These are phyloP conservation scores for Cucurbita ficifolia DNA, from an alignment of 306 rosid species.

Conservation along the genomic window DNA sequence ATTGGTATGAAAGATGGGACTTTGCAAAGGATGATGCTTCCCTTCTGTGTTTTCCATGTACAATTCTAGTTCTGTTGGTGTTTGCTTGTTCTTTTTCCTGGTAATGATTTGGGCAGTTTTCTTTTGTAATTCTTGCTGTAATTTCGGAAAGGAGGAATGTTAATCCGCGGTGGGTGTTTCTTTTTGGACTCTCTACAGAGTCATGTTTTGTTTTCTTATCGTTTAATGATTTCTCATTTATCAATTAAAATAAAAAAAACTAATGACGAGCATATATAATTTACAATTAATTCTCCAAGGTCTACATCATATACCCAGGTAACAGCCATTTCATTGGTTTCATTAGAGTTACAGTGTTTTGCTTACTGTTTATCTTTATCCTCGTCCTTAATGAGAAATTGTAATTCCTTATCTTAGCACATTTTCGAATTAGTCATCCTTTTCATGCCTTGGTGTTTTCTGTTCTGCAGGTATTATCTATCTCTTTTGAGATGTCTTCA, in stretches of 20 bases:
- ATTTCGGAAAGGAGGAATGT: background rate
- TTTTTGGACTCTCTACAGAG: background rate
- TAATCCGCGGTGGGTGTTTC: background rate
- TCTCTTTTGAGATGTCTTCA: slow-evolving; percentile 67
- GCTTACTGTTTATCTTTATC: background rate
- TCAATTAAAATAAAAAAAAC: background rate
- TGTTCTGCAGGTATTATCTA: slow-evolving; percentile 59
- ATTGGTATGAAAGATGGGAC: background rate
- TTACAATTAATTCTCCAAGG: background rate
- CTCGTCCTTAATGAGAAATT: background rate
- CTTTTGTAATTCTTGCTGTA: background rate
- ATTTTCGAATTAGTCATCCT: background rate
- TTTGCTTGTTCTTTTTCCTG: background rate
- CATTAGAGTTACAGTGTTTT: background rate
- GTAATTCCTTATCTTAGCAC: background rate
- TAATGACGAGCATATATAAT: background rate
- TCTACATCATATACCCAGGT: background rate
- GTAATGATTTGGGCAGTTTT: background rate
- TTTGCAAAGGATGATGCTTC: background rate
- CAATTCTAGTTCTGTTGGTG: background rate
- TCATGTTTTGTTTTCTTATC: background rate
- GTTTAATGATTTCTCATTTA: background rate
- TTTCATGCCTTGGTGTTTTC: slow-evolving; percentile 13
- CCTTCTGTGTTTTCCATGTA: background rate
- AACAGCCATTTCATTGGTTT: background rate